Base-by-base conservation (phyloP, 2,329 filamentous ascomycete species). In the Aspergillus luchuensis region DNA sequence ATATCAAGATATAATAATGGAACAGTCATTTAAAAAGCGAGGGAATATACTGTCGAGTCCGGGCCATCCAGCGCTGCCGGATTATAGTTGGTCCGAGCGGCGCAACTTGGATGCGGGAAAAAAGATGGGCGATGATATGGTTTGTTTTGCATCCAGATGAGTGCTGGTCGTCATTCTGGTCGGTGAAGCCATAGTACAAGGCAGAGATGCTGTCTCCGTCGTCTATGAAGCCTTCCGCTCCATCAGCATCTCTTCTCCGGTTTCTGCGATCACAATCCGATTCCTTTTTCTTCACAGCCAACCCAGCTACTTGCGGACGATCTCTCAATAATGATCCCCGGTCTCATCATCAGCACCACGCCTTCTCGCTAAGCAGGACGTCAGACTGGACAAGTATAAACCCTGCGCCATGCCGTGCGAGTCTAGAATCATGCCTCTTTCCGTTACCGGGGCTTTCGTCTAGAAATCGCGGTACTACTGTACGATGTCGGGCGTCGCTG, bases 241-340 rank as follows among this genome's bases (percentile, higher is more conserved):
- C 85, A 51, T 87, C 85, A 56, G 72, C 77, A 59, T 77, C 76
- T 47, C 84, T 94, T 19, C 81, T 95, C 64, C 87, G 87, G 67
- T 94, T 91, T 74, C 82, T 95, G 64, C 87, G 87, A 66, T 85
- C 82, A 57, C 91, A 93, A 74, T 87, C 89, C 65, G 84, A 90
- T 67, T 80, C 81, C 49, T 80, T 78, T 63, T 84, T 85, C 68
- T 82, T 84, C 74, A 79, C 72, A 57, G 72, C 78, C 57, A 80
- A 78, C 49, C 53, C 67, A 45, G 67, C 71, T 60, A 52, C 66
- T 66, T 71, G 70, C 54, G 64, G 63, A 54, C 63, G 60, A 57
- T 51, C 59, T 43, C 50, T 58, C 57, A 63, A 56, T 56, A 63
- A 56, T 55, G 65, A 59, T 23, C 51, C 43, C 49, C 61, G 58